Conservation (phyloP, 2,329 filamentous ascomycete genomes). For the Aureobasidium sp. region DNA sequence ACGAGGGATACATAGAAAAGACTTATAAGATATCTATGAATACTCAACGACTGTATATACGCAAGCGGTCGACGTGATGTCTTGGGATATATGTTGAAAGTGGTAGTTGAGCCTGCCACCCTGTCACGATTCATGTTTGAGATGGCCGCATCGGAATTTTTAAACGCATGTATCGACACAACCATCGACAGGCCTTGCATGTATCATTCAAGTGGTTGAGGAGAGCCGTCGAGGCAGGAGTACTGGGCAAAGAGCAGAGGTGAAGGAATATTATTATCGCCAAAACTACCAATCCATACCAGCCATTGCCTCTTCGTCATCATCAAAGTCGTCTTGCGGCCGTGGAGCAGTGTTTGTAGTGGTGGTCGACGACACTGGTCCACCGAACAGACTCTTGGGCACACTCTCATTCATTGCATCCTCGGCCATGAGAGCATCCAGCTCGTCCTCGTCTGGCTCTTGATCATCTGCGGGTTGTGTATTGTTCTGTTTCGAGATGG, state of each 20-base stretch:
- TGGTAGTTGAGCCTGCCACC: not conserved
- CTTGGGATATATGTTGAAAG: not conserved
- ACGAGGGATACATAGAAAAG: no score
- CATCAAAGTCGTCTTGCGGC: conserved; percentile 43
- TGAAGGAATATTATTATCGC: not conserved
- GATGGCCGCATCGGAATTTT: no score
- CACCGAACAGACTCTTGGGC: conserved; percentile 19
- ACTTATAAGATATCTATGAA: accelerated
- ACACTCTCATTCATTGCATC: conserved; percentile 18
- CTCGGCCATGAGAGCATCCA: conserved; percentile 50
- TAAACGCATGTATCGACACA: not conserved
- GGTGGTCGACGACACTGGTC: not conserved
- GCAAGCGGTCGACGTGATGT: not conserved
- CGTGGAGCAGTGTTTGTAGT: not conserved
- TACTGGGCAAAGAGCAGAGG: not conserved
- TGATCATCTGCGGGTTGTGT: not conserved
- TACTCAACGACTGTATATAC: not conserved
- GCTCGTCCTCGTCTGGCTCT: conserved; percentile 43
- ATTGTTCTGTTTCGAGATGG: not conserved
- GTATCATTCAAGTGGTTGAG: no score
- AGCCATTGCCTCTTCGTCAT: conserved; percentile 63
- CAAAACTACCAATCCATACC: conserved; percentile 23
- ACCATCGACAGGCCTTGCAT: no score
- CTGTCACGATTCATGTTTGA: not conserved
- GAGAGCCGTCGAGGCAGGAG: not conserved